These are phyloP conservation scores for Yamadazyma aaseri DNA, from an alignment of 1,139 yeast species.

Conservation along the genomic window DNA sequence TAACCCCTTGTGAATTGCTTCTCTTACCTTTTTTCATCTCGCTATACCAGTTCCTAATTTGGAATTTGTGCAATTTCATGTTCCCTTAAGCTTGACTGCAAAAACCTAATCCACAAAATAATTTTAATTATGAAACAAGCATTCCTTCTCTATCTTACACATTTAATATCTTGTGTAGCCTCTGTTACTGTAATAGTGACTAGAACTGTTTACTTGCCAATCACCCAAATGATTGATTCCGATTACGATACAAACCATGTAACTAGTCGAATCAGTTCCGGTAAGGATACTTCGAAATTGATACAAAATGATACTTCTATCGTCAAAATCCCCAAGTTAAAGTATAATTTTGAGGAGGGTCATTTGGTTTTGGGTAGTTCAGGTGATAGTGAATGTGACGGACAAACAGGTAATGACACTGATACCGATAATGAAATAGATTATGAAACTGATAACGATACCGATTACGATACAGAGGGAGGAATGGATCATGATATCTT, in stretches of 20 bases:
- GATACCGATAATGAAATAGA: conserved; percentile 2
- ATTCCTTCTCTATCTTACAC: background rate
- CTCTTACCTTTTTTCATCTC: background rate
- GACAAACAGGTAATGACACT: conserved; percentile 1
- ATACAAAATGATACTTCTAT: background rate
- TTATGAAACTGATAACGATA: conserved; percentile 1
- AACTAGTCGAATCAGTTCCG: background rate
- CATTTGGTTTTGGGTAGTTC: conserved; percentile 8
- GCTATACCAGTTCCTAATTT: background rate
- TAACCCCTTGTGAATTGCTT: background rate
- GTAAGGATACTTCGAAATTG: background rate
- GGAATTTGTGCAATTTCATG: background rate
- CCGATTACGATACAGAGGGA: background rate
- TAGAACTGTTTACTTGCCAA: conserved; percentile 2
- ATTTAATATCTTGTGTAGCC: background rate
- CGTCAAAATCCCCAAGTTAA: too few relatives aligned
- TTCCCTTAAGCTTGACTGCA: background rate
- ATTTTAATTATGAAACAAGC: background rate
- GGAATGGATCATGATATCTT: background rate
- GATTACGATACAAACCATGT: background rate
- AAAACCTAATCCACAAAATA: background rate
- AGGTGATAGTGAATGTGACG: background rate
- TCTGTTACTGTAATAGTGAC: conserved; percentile 2
- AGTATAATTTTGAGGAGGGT: conserved; percentile 5
- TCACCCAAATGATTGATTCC: background rate